Base-by-base conservation (phyloP, 306 rosid species). In the Malus fusca region DNA sequence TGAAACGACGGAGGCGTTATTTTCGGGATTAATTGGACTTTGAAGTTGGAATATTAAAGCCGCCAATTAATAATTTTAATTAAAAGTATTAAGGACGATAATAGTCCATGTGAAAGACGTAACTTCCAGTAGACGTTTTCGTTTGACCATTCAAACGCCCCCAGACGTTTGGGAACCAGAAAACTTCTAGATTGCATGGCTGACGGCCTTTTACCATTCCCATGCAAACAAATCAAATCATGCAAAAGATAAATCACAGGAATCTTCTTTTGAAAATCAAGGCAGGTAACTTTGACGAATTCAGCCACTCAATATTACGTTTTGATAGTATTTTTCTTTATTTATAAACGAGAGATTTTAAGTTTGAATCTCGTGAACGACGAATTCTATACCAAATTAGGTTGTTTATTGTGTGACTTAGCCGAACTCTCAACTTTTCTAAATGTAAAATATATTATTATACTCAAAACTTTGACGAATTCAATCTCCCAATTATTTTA, bases 391-490 rank as follows among this genome's bases (percentile, higher is more conserved):
- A 7, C 2, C 0, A 37, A 37, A 37, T 37, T 37, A 37, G 10
- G 2, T 35, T 35, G 8, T 0, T 6, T 8, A 35, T 35, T 6
- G 0, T 35, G 2, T 35, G 8, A 0, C 0, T 35, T 6, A 35
- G 1, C 2, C 0, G 8, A 35, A 6, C 40, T 35, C 5, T 35
- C 9, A 1, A 0, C 0, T 6, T 6, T 6, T 1, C 1, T 6
- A 35, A 35, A 0, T 35, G 0, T 35, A 35, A 35, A 35, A 35
- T 35, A 35, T 35, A 35, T 35, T 2, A 0, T 35, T 35, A 1
- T 35, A 35, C 2, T 35, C 2, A 35, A 35, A 35, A 35, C 40
- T 35, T 35, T 46, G 53, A 46, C 7, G 5, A 46, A 4, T 4
- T 46, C 53, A 14, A 46, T 46, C 18, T 46, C 52, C 11, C 52